These are phyloP conservation scores for Eucalyptus paniculata DNA, from an alignment of 345 rosid genomes.

Conservation along the genomic window DNA sequence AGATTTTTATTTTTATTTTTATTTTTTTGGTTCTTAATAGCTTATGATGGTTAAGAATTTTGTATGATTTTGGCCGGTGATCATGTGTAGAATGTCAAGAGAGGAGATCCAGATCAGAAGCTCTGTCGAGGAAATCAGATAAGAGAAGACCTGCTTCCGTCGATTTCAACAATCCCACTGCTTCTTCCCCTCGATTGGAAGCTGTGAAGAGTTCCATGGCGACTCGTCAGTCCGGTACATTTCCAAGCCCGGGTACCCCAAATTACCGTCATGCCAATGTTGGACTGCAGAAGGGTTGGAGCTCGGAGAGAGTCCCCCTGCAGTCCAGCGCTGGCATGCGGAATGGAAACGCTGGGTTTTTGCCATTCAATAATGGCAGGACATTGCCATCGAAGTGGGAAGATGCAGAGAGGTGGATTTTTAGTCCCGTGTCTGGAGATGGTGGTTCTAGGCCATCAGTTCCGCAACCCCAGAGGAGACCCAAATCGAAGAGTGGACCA, in stretches of 20 bases:
- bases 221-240: conserved; percentile 42
- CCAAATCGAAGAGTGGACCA: conserved; percentile 96
- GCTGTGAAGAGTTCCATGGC: conserved; percentile 31
- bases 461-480: conserved; percentile 43
- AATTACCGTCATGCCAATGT: conserved; percentile 33
- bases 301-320: conserved; percentile 78
- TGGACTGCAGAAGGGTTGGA: conserved; percentile 93
- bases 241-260: conserved; percentile 89
- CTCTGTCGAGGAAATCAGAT: conserved; percentile 40
- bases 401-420: conserved; percentile 99
- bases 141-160: conserved; percentile 61
- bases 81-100: conserved; percentile 60
- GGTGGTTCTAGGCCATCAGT: conserved; percentile 35
- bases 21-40: background rate
- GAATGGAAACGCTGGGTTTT: conserved; percentile 31
- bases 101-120: conserved; percentile 70
- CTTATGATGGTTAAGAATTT: background rate
- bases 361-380: conserved; percentile 64
- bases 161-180: conserved; percentile 60
- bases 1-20: background rate
- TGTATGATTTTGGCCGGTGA: background rate
- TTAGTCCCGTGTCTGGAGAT: conserved; percentile 80
- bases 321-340: conserved; percentile 46
- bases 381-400: conserved; percentile 97
- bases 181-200: conserved; percentile 57